A percentile compares a stretch with the other conserved stretches of the same genome.
Evolutionary conservation across 257 asterid genomes (phyloP).

Genomic region (Catharanthus roseus): DNA sequence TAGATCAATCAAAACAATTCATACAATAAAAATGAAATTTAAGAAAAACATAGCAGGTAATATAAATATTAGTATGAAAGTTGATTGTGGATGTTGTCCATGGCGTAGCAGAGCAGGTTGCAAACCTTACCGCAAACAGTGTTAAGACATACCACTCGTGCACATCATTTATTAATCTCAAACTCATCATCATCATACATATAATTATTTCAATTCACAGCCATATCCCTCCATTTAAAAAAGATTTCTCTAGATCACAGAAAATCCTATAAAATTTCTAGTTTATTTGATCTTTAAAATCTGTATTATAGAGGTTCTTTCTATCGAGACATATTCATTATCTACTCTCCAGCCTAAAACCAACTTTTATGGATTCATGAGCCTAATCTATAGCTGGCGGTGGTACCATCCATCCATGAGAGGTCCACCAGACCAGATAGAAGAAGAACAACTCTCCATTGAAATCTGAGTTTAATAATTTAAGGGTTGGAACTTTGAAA

Average conservation of each 20-base stretch:
- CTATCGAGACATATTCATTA: conserved; percentile 22
- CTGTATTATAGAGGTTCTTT: conserved; percentile 18
- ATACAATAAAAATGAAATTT: background rate
- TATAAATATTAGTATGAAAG: background rate
- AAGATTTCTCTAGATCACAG: conserved; percentile 14
- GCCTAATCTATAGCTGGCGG: conserved; percentile 30
- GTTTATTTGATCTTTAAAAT: background rate
- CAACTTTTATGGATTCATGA: conserved; percentile 27
- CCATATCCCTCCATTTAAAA: conserved; percentile 15
- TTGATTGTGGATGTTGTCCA: background rate
- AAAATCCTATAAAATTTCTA: conserved; percentile 1
- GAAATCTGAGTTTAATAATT: background rate
- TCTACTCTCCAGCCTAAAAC: conserved; percentile 16
- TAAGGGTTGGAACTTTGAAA: conserved; percentile 10
- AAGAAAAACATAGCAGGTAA: conserved; percentile 16
- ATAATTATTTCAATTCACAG: conserved; percentile 9
- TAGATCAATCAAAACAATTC: too few relatives aligned
- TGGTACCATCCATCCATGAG: conserved; percentile 23
- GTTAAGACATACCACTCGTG: conserved; percentile 22
- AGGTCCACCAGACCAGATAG: conserved; percentile 7
- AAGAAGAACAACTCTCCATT: background rate
- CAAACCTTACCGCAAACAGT: conserved; percentile 20
- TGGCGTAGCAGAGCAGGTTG: background rate
- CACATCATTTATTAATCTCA: conserved; percentile 9
- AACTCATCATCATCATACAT: too few relatives aligned